Conservation (phyloP, 164 flowering plant species). For the Vitis vinifera region ASM3070453v1 NC_081811.1:30579001-30579500, state of each 20-base stretch:
- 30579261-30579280: neutral
- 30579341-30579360: neutral
- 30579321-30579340: neutral
- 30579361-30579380: neutral
- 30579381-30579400: constrained; percentile 1
- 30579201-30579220: neutral
- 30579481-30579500: too few species aligned
- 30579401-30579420: neutral
- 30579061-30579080: constrained; percentile 83
- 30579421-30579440: too few species aligned
- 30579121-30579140: constrained; percentile 90
- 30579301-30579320: neutral
- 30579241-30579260: neutral
- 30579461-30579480: too few species aligned
- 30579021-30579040: constrained; percentile 41
- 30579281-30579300: neutral
- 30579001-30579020: constrained; percentile 62
- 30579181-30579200: neutral
- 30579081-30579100: constrained; percentile 69
- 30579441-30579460: too few species aligned
- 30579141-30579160: constrained; percentile 20
- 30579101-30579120: constrained; percentile 67
- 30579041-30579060: constrained; percentile 67
- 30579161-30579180: neutral
- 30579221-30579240: neutral